Percentiles rank a stretch among this genome's conserved stretches.
These are phyloP conservation scores for Sergeia podlipaevii DNA, from an alignment of 208 protist genomes.

Conservation along the genomic window DNA sequence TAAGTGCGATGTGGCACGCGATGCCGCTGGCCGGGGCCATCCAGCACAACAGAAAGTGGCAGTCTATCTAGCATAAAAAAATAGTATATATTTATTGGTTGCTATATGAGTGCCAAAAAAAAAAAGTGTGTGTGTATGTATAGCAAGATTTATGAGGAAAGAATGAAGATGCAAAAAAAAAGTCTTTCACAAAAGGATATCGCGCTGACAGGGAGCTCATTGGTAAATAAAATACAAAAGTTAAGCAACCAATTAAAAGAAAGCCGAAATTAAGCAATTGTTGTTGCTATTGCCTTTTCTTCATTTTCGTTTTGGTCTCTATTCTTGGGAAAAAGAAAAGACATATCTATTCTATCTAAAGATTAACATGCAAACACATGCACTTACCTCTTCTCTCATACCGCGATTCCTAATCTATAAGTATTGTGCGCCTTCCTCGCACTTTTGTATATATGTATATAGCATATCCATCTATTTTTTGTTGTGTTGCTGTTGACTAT, in stretches of 20 bases:
- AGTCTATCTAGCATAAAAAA: slow-evolving; percentile 16
- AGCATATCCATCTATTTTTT: slow-evolving; percentile 4
- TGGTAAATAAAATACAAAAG: no score
- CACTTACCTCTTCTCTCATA: no score
- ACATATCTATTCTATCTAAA: not conserved
- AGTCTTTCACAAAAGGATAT: no score
- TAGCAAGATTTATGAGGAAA: not conserved
- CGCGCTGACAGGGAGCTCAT: no score
- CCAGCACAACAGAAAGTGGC: slow-evolving; percentile 54
- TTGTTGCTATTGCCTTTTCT: no score
- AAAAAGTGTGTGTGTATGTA: slow-evolving; percentile 1
- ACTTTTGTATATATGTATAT: no score
- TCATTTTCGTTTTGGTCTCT: no score
- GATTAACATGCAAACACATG: no score
- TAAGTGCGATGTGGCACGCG: slow-evolving; percentile 57
- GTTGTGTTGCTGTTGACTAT: not conserved
- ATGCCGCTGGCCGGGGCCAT: slow-evolving; percentile 23
- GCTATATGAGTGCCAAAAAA: slow-evolving; percentile 3
- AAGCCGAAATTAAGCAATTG: no score
- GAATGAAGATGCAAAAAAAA: slow-evolving; percentile 6
- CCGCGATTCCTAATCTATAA: no score
- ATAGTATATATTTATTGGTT: no score
- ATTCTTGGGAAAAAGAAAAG: slow-evolving; percentile 8
- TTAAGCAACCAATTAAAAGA: no score
- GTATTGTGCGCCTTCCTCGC: not conserved